phyloP scores from a whole-genome alignment of 176 grass and related monocot genomes.

The Dactylis glomerata region DNA sequence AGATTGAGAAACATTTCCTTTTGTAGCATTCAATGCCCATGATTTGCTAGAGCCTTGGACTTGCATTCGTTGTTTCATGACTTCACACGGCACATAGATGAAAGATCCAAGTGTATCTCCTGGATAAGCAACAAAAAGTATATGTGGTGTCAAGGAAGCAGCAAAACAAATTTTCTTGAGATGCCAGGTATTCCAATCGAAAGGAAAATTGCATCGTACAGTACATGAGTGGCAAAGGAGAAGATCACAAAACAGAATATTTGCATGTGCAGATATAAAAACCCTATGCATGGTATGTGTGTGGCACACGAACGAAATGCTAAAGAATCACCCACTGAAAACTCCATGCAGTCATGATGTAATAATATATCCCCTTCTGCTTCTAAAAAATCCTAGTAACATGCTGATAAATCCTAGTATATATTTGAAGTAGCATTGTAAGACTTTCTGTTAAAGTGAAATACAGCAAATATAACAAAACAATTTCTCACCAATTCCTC shows the following conservation, averaged over 20 bases:
- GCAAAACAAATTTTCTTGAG: neutral
- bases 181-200: conserved; percentile 18
- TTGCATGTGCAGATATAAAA: neutral
- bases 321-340: neutral
- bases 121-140: conserved; percentile 33
- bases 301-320: neutral
- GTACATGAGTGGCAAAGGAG: neutral
- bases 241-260: neutral
- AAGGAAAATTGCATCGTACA: neutral
- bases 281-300: neutral
- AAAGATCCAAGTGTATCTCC: conserved; percentile 97
- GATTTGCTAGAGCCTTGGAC: conserved; percentile 83
- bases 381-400: conserved; percentile 8
- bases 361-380: neutral
- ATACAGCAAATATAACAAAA: no score
- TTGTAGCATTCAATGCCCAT: conserved; percentile 51
- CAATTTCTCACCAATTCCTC: no score
- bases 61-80: conserved; percentile 98
- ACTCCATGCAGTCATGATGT: neutral
- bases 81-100: conserved; percentile 93
- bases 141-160: conserved; percentile 7
- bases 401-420: neutral
- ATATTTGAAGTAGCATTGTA: neutral
- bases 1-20: conserved; percentile 52
- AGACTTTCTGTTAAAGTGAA: neutral